Conservation (phyloP, 805 yeast species). For the Diddensiella transvaalensis region DNA sequence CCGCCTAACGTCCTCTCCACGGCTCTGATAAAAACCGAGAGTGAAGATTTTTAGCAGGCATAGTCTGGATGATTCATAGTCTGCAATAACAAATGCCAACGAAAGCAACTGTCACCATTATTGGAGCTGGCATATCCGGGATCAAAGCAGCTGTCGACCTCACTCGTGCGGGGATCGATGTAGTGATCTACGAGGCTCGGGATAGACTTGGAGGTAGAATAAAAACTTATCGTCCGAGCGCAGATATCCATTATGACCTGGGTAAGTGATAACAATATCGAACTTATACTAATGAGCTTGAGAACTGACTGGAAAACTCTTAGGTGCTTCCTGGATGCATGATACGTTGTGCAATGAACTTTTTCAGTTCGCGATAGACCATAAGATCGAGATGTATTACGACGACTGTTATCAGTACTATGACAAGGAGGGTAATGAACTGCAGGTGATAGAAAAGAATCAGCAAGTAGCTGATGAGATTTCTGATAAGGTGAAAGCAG, state of each 20-base stretch:
- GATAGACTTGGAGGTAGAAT: slow-evolving; percentile 69
- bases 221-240: slow-evolving; percentile 39
- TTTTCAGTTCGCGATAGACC: slow-evolving; percentile 46
- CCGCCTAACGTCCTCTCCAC: no score
- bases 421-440: slow-evolving; percentile 19
- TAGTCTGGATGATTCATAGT: not conserved
- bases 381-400: slow-evolving; percentile 36
- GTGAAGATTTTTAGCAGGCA: no score
- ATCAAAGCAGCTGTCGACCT: slow-evolving; percentile 65
- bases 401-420: slow-evolving; percentile 44
- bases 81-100: not conserved
- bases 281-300: no score
- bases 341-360: slow-evolving; percentile 68
- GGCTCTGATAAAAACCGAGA: no score
- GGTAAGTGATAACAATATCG: no score
- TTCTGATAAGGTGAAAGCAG: not conserved
- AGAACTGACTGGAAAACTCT: slow-evolving; percentile 35
- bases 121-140: slow-evolving; percentile 82
- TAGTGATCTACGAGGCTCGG: slow-evolving; percentile 64
- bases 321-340: slow-evolving; percentile 95
- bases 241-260: slow-evolving; percentile 50
- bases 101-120: slow-evolving; percentile 38
- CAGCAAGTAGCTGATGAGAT: not conserved
- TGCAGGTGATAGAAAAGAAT: slow-evolving; percentile 28
- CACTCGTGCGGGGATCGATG: slow-evolving; percentile 41